Evolutionary conservation across 108 stramenopile species (phyloP).

Genomic region (Aurantiochytrium sp.): DNA sequence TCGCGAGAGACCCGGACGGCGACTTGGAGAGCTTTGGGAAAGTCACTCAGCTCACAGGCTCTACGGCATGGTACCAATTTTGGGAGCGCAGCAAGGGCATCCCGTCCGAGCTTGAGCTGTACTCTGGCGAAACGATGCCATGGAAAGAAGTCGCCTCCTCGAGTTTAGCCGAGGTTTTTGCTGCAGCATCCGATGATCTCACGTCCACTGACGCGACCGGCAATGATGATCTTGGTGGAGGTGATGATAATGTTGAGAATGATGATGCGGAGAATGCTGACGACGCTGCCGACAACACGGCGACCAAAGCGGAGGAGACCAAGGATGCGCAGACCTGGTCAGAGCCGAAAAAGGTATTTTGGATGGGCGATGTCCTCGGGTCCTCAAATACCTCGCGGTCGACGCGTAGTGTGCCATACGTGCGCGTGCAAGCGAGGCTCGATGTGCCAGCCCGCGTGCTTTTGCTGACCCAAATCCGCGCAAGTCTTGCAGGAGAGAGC

Average conservation of each 20-base stretch:
- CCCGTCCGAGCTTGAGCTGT: not conserved
- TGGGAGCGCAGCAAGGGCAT: not conserved
- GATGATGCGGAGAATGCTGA: not conserved
- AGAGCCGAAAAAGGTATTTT: not conserved
- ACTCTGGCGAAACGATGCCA: not conserved
- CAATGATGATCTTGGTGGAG: too few species aligned
- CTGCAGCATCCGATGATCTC: not conserved
- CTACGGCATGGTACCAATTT: not conserved
- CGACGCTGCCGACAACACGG: not conserved
- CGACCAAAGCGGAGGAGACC: too few species aligned
- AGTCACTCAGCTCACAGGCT: not conserved
- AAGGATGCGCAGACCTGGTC: not conserved
- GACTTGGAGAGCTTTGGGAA: not conserved
- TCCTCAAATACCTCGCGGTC: not conserved
- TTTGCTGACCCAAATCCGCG: not conserved
- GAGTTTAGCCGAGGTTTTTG: not conserved
- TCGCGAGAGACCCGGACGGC: not conserved
- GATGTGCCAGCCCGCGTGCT: not conserved
- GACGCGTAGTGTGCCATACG: not conserved
- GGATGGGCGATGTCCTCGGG: not conserved
- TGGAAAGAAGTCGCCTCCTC: not conserved
- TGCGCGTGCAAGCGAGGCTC: not conserved
- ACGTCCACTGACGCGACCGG: not conserved
- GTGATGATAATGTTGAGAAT: too few species aligned
- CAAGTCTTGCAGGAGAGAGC: not conserved